Evolutionary conservation across 2,329 filamentous ascomycete species (phyloP).

Genomic region (Pleurostoma richardsiae): DNA sequence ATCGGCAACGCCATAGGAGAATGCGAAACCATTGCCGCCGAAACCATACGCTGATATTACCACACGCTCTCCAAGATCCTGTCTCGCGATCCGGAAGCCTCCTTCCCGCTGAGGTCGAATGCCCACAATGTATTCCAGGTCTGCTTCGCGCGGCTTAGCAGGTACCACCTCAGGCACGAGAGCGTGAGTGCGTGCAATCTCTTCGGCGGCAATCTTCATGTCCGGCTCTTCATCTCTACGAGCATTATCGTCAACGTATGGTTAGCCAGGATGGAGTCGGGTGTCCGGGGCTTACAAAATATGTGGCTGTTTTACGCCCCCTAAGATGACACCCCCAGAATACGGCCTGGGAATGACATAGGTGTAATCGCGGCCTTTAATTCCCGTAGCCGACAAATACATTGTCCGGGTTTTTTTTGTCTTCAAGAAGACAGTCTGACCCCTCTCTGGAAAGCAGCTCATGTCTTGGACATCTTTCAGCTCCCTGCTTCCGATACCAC

Average conservation of each 20-base stretch:
- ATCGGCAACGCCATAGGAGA: slow-evolving; percentile 6
- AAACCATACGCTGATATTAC: slow-evolving; percentile 5
- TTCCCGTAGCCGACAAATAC: not conserved
- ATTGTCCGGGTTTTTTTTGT: slow-evolving; percentile 21
- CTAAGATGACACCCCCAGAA: not conserved
- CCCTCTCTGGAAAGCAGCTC: slow-evolving; percentile 26
- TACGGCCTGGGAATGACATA: slow-evolving; percentile 2
- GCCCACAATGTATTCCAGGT: not conserved
- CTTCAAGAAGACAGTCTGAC: slow-evolving; percentile 27
- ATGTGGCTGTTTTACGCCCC: slow-evolving; percentile 1
- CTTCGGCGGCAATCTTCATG: not conserved
- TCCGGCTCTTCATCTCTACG: too few species aligned
- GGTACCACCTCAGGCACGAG: not conserved
- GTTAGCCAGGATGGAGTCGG: too few species aligned
- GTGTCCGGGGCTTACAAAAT: slow-evolving; percentile 2
- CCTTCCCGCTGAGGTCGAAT: not conserved
- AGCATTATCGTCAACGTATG: too few species aligned
- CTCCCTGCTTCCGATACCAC: slow-evolving; percentile 25
- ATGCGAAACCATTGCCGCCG: slow-evolving; percentile 3
- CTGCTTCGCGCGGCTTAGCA: not conserved
- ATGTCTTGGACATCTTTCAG: slow-evolving; percentile 26
- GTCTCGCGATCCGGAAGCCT: not conserved
- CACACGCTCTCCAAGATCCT: not conserved
- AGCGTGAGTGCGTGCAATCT: not conserved
- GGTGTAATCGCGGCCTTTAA: slow-evolving; percentile 19